These are phyloP conservation scores for Ulota crispa DNA, from an alignment of 225 moss, liverwort and hornwort genomes.

Conservation along the genomic window DNA sequence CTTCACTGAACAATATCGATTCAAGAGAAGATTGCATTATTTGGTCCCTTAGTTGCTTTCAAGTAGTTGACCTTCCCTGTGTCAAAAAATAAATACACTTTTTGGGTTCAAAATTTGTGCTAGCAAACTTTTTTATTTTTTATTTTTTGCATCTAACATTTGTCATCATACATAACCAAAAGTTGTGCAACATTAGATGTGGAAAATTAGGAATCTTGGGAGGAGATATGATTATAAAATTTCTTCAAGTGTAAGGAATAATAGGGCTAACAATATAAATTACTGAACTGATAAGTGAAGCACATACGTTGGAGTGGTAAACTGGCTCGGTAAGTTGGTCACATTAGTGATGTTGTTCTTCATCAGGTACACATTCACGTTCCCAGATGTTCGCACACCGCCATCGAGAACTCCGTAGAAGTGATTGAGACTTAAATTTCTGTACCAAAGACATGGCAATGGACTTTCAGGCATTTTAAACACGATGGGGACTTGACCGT, in stretches of 20 bases:
- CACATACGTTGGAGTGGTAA: conserved; percentile 36
- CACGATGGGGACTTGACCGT: background rate
- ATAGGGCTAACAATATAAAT: background rate
- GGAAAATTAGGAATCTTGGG: no score
- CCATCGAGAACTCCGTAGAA: conserved; percentile 50
- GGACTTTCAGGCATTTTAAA: background rate
- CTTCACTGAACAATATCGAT: background rate
- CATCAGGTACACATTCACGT: conserved; percentile 31
- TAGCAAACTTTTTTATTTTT: no score
- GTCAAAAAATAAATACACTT: no score
- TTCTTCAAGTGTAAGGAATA: background rate
- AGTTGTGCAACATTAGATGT: no score
- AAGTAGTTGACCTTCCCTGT: no score
- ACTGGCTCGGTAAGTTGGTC: conserved; percentile 35
- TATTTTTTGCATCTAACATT: no score
- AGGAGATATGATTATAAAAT: no score
- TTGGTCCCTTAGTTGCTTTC: no score
- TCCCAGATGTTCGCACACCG: conserved; percentile 30
- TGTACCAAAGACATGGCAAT: conserved; percentile 8
- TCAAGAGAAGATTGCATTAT: no score
- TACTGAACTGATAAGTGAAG: background rate
- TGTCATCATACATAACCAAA: no score
- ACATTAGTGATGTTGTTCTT: conserved; percentile 46
- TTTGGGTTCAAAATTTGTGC: no score
- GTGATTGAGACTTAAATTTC: conserved; percentile 53